Evolutionary conservation across 2,329 filamentous ascomycete species (phyloP), one percentile per base, ranked within the genome.

Genomic region (Blastomyces percursus): DNA sequence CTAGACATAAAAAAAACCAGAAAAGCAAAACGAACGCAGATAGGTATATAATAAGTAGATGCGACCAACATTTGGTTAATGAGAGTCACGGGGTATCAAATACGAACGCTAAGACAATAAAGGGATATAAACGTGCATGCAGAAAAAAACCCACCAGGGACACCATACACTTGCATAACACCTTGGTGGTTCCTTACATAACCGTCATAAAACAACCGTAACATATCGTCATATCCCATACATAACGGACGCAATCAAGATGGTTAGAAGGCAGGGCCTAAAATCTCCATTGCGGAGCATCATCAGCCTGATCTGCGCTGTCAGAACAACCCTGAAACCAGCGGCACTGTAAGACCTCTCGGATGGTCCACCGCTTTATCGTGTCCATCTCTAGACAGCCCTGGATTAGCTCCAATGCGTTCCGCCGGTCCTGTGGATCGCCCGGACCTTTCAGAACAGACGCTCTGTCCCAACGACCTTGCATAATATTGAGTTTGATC

Each of bases 361-460:
- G 76, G 59, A 88, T 80, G 42, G 78, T 81, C 81, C 82, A 86
- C 51, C 86, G 78, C 59, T 76, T 74, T 50, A 81, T 74, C 40
- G 78, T 71, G 61, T 86, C 78, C 75, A 82, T 79, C 42, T 84
- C 78, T 30, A 88, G 74, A 68, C 86, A 88, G 3, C 84, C 82
- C 52, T 77, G 75, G 19, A 88, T 76, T 30, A 88, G 69, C n/a
- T 83, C 81, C 54, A 84, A 73, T 11, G 80, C 80, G 32, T 81
- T 78, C 38, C 78, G 73, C 6, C 72, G 71, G 42, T 71, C 68
- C 35, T 67, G 66, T 11, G 68, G 69, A 63, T 73, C 72, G 4
- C 67, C 69, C 0, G 76, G 75, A n/a, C 76, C 75, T 3, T 75
- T 74, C 32, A 80, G 72, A 30, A 86, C 74, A 14, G 78, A 74